Evolutionary conservation across 2,329 filamentous ascomycete genomes (phyloP).

Genomic region (Colletotrichum noveboracense): DNA sequence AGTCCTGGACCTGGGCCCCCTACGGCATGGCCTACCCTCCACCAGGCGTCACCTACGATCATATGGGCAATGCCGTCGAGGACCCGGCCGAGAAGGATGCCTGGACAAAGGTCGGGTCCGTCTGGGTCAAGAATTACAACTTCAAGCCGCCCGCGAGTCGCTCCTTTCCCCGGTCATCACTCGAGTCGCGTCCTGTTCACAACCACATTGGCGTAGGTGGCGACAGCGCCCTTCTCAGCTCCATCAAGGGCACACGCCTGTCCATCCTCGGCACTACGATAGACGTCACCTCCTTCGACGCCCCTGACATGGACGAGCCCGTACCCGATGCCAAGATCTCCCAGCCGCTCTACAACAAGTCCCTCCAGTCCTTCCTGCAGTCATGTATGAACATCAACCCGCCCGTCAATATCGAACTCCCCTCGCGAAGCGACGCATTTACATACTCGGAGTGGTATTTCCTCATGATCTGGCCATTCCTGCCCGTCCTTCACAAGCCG

Average conservation of each 20-base stretch:
- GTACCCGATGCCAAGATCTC: conserved; percentile 43
- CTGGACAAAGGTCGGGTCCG: conserved; percentile 36
- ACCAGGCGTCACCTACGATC: conserved; percentile 28
- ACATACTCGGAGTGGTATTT: conserved; percentile 80
- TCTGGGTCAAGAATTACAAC: conserved; percentile 39
- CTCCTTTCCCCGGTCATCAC: conserved; percentile 34
- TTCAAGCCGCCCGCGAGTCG: conserved; percentile 25
- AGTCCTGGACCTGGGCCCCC: conserved; percentile 45
- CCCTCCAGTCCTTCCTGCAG: conserved; percentile 72
- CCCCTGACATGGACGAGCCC: conserved; percentile 69
- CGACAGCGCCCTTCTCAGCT: conserved; percentile 70
- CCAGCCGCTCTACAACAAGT: conserved; percentile 69
- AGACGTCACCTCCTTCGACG: conserved; percentile 76
- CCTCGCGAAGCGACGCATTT: conserved; percentile 67
- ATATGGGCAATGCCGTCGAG: conserved; percentile 27
- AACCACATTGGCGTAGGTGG: conserved; percentile 71
- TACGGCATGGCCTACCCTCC: conserved; percentile 24
- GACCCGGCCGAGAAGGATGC: conserved; percentile 27
- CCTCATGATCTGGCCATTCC: conserved; percentile 71
- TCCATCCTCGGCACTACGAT: conserved; percentile 81
- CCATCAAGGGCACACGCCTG: conserved; percentile 77
- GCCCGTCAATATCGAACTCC: conserved; percentile 62
- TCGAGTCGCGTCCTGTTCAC: conserved; percentile 56
- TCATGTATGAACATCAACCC: conserved; percentile 68
- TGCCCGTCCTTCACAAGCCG: conserved; percentile 79